Evolutionary conservation across 768 basidiomycete species (phyloP), one percentile per base, ranked within the genome.

Genomic region (Rhizopogon vinicolor): DNA sequence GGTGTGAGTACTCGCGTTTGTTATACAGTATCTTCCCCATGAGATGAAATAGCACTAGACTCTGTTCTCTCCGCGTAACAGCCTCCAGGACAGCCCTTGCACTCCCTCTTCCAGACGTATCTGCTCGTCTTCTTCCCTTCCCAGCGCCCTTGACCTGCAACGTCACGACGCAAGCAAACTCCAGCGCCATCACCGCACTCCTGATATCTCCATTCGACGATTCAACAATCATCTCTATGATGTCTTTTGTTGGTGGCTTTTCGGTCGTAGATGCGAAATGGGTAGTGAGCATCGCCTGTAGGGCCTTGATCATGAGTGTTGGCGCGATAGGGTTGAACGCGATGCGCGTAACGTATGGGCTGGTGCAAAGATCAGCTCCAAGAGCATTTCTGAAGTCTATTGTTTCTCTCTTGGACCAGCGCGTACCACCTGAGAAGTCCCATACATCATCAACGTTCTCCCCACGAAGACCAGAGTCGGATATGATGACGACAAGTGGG

Each of bases 11-110:
- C 83, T 53, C 43, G 97, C 97, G 84, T 71, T 98, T 99, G 69
- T 96, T 98, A 67, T 97, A 98, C 46, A 98, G 68, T 1, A 98
- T 82, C 72, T 91, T 96, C 14, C 97, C 97, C 48, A 99, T 75
- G 16, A 98, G 71, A 71, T 98, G 97, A 66, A 99, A 99, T 50
- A 99, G 72, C 9, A 83, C 84, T 14, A 99, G 74, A 57, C 85
- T 90, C 63, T 93, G 88, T 64, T 99, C 97, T 52, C 92, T 76
- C 55, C 87, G 74, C 19, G 92, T 91, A 0, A 93, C 79, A 0
- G 85, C 82, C 62, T 93, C 88, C 59, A 97, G 66, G 14, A 87
- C 68, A 3, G 73, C 68, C 12, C 70, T 68, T 0, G 60, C 60
- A 25, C 41, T 60, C 39, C 55, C 55, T 7, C 55, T 57, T 25